A percentile compares a stretch with the other conserved stretches of the same genome.
phyloP scores from a whole-genome alignment of 306 rosid species.

The Quercus dentata region DNA sequence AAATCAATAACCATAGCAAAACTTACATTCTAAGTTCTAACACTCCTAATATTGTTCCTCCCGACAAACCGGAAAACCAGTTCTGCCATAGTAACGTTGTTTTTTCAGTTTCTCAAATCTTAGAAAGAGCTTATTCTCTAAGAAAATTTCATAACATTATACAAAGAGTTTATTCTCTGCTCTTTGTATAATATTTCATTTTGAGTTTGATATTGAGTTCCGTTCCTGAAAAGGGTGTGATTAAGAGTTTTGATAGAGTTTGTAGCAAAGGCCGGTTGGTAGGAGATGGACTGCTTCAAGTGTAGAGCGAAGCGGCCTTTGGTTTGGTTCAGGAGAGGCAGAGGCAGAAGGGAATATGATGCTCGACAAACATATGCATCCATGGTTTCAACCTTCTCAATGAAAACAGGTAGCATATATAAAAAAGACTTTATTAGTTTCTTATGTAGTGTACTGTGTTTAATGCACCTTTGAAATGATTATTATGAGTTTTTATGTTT shows the following conservation, averaged over 20 bases:
- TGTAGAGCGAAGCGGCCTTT: conserved; percentile 17
- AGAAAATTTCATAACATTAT: too few relatives aligned
- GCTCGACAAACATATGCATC: conserved; percentile 39
- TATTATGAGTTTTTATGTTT: too few relatives aligned
- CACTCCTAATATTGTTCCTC: not conserved
- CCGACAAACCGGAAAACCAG: not conserved
- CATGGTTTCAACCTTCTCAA: conserved; percentile 33
- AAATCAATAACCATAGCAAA: not conserved
- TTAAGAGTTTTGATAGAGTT: not conserved
- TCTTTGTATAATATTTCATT: not conserved
- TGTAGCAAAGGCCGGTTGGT: conserved; percentile 1
- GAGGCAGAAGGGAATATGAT: not conserved
- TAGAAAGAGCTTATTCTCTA: not conserved
- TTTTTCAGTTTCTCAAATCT: not conserved
- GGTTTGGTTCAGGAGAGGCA: not conserved
- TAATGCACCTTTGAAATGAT: too few relatives aligned
- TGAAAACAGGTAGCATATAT: conserved; percentile 36
- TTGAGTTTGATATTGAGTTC: not conserved
- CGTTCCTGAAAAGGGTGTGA: not conserved
- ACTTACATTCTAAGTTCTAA: not conserved
- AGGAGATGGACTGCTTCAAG: conserved; percentile 35
- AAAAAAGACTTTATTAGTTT: not conserved
- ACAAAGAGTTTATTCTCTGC: not conserved
- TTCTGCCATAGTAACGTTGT: not conserved
- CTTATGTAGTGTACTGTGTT: too few relatives aligned